phyloP scores from a whole-genome alignment of 1,284 basidiomycete species.

The Rhodofomes roseus region DNA sequence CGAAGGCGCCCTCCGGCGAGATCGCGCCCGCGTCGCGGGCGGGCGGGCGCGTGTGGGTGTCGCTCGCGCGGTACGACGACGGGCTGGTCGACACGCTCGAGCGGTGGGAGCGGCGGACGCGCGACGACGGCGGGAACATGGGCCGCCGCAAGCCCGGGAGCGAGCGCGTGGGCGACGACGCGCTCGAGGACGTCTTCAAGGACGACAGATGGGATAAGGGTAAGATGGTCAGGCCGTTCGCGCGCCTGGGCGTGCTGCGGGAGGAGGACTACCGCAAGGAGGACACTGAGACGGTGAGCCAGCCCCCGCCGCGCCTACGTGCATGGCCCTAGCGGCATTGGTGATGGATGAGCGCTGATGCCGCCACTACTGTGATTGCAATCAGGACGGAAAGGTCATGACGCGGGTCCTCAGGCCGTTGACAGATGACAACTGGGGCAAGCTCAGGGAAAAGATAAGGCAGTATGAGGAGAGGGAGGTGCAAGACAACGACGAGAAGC shows the following conservation, averaged over 20 bases:
- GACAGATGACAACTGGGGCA: conserved; percentile 40
- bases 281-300: conserved; percentile 27
- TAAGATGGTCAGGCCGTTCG: conserved; percentile 79
- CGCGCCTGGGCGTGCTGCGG: conserved; percentile 46
- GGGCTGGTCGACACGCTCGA: conserved; percentile 58
- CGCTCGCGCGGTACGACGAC: conserved; percentile 76
- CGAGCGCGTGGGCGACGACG: conserved; percentile 35
- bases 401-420: conserved; percentile 44
- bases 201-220: conserved; percentile 60
- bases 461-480: conserved; percentile 14
- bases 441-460: conserved; percentile 34
- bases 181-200: conserved; percentile 41
- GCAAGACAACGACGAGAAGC: conserved; percentile 5
- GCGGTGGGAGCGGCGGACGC: conserved; percentile 53
- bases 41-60: conserved; percentile 61
- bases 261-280: conserved; percentile 33
- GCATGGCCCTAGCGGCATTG: neutral
- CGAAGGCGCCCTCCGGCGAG: conserved; percentile 22
- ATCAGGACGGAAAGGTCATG: conserved; percentile 38
- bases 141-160: conserved; percentile 34
- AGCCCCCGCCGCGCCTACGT: neutral
- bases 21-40: conserved; percentile 18
- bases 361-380: neutral
- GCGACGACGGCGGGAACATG: conserved; percentile 37
- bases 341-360: conserved; percentile 10